Evolutionary conservation across 2,329 filamentous ascomycete genomes (phyloP).

Genomic region (Alternaria tenuissima): DNA sequence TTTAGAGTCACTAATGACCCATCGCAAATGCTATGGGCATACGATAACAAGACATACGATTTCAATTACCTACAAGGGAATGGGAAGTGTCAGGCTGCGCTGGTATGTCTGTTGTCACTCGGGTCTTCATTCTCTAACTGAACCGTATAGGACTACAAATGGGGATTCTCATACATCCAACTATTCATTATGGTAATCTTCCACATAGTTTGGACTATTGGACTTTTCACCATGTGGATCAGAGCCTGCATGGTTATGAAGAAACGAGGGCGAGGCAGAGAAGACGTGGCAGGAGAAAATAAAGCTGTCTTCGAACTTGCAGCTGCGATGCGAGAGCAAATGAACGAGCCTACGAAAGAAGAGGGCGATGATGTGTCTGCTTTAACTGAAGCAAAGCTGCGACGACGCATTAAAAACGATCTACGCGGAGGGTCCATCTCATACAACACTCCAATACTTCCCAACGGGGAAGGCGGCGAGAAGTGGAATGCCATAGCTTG

Average conservation of each 20-base stretch:
- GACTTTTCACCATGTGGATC: slow-evolving; percentile 28
- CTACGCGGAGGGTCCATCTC: slow-evolving; percentile 29
- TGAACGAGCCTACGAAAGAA: slow-evolving; percentile 1
- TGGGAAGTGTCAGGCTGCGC: slow-evolving; percentile 21
- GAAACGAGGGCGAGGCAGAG: slow-evolving; percentile 2
- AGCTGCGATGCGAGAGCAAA: slow-evolving; percentile 20
- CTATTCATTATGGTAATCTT: slow-evolving; percentile 23
- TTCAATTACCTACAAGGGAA: not conserved
- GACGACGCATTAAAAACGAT: slow-evolving; percentile 4
- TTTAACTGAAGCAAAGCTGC: slow-evolving; percentile 5
- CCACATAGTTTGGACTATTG: slow-evolving; percentile 26
- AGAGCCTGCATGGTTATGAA: slow-evolving; percentile 14
- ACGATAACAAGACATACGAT: slow-evolving; percentile 12
- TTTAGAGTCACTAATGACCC: not conserved
- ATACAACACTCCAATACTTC: slow-evolving; percentile 1
- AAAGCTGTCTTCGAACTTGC: slow-evolving; percentile 35
- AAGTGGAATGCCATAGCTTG: not conserved
- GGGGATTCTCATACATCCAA: slow-evolving; percentile 38
- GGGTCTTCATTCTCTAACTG: not conserved
- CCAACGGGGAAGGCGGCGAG: not conserved
- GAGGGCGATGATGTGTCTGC: not conserved
- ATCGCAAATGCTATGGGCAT: slow-evolving; percentile 1
- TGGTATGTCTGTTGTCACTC: not conserved
- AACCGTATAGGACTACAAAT: slow-evolving; percentile 28
- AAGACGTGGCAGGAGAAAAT: slow-evolving; percentile 23